Conservation (phyloP, 2,329 filamentous ascomycete genomes). For the Cryphonectria carpinicola region DNA sequence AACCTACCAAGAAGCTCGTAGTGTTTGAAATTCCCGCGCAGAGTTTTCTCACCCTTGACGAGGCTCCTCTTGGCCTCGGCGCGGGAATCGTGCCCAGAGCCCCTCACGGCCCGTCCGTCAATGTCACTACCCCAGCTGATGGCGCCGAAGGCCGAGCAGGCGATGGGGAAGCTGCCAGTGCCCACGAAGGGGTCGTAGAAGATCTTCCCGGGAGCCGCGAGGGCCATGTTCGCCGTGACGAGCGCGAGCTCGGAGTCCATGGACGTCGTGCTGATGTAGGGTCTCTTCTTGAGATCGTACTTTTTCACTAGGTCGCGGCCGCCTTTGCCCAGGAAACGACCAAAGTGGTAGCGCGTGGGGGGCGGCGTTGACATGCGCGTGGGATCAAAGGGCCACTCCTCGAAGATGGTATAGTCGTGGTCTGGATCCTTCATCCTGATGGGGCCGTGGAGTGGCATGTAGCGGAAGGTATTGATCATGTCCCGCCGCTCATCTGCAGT, state of each 20-base stretch:
- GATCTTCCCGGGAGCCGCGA: slow-evolving; percentile 79
- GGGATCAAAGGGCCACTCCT: slow-evolving; percentile 71
- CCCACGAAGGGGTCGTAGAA: slow-evolving; percentile 97
- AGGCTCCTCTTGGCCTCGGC: slow-evolving; percentile 38
- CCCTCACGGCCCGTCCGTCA: slow-evolving; percentile 85
- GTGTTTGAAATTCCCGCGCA: slow-evolving; percentile 77
- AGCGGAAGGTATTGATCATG: slow-evolving; percentile 82
- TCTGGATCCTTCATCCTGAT: slow-evolving; percentile 78
- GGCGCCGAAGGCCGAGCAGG: slow-evolving; percentile 89
- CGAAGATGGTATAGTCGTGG: slow-evolving; percentile 77
- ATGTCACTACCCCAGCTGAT: slow-evolving; percentile 87
- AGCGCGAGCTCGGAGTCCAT: slow-evolving; percentile 96
- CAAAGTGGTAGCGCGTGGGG: slow-evolving; percentile 70
- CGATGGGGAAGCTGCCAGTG: slow-evolving; percentile 89
- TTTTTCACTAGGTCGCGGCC: slow-evolving; percentile 69
- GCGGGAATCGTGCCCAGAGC: slow-evolving; percentile 55
- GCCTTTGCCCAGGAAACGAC: slow-evolving; percentile 69
- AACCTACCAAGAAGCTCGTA: slow-evolving; percentile 71
- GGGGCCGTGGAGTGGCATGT: slow-evolving; percentile 75
- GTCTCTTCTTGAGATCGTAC: slow-evolving; percentile 90
- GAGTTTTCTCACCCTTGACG: slow-evolving; percentile 48
- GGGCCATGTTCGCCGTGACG: slow-evolving; percentile 87
- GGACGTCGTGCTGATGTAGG: slow-evolving; percentile 92
- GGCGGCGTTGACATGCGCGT: slow-evolving; percentile 52
- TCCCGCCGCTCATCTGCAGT: slow-evolving; percentile 64